Conservation (phyloP, 208 protist genomes). For the Trypanosoma theileri region DNA sequence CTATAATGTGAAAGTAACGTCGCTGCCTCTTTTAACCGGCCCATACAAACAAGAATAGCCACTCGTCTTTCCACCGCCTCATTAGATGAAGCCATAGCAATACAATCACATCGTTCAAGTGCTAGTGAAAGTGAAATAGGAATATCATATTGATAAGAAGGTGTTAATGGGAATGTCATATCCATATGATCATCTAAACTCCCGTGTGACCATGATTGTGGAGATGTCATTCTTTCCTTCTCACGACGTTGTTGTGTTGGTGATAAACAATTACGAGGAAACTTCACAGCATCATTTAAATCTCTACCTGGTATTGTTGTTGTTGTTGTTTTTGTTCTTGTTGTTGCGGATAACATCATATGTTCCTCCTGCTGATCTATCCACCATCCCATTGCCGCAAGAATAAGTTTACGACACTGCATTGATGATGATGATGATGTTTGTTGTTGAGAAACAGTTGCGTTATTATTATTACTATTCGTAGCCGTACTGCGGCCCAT, state of each 20-base stretch:
- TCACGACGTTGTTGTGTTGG: slow-evolving; percentile 4
- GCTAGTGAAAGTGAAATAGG: not conserved
- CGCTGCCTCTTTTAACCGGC: slow-evolving; percentile 46
- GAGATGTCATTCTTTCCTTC: not conserved
- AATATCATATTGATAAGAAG: not conserved
- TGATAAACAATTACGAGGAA: not conserved
- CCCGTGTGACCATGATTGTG: slow-evolving; percentile 2
- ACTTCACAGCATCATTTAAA: not conserved
- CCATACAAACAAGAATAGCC: slow-evolving; percentile 63
- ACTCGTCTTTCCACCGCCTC: slow-evolving; percentile 81
- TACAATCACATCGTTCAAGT: slow-evolving; percentile 38
- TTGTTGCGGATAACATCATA: not conserved
- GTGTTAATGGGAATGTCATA: not conserved
- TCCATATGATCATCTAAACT: slow-evolving; percentile 10
- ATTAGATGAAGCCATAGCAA: slow-evolving; percentile 53
- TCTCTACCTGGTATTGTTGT: not conserved
- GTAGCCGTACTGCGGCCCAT: not conserved
- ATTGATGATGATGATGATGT: no score
- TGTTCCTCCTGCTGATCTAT: slow-evolving; percentile 12
- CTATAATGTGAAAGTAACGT: slow-evolving; percentile 55
- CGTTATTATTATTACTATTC: not conserved
- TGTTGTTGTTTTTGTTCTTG: not conserved
- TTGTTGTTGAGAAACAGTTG: not conserved
- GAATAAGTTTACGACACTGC: slow-evolving; percentile 34
- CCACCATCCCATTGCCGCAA: slow-evolving; percentile 58